phyloP scores from a whole-genome alignment of 2,329 filamentous ascomycete genomes.

The Acrocalymma vagum region DNA sequence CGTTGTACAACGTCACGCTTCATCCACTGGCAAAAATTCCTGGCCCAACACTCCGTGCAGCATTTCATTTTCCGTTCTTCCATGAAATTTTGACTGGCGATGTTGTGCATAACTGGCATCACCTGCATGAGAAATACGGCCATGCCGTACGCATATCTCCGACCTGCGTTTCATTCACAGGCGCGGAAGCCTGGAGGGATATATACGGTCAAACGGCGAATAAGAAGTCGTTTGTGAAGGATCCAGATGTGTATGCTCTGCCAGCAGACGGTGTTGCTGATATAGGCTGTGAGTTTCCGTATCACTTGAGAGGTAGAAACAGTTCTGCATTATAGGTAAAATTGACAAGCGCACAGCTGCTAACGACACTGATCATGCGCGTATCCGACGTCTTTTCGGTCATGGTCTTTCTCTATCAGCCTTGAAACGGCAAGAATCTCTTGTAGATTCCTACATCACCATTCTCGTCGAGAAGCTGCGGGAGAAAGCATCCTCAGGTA shows the following conservation, averaged over 20 bases:
- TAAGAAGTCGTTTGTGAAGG: slow-evolving; percentile 16
- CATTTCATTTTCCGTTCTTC: slow-evolving; percentile 7
- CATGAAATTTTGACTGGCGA: slow-evolving; percentile 3
- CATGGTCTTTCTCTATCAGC: slow-evolving; percentile 25
- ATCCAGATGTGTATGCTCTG: slow-evolving; percentile 11
- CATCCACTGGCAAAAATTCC: slow-evolving; percentile 31
- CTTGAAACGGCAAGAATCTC: slow-evolving; percentile 22
- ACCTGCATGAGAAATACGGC: slow-evolving; percentile 18
- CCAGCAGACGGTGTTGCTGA: slow-evolving; percentile 13
- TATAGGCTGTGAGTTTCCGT: slow-evolving; percentile 6
- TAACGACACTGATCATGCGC: slow-evolving; percentile 18
- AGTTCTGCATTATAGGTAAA: no score
- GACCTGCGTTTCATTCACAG: slow-evolving; percentile 10
- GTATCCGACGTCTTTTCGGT: slow-evolving; percentile 22
- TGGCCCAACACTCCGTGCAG: slow-evolving; percentile 16
- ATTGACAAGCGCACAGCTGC: slow-evolving; percentile 10
- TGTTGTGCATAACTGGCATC: slow-evolving; percentile 5
- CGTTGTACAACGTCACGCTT: slow-evolving; percentile 19
- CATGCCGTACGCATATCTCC: slow-evolving; percentile 18
- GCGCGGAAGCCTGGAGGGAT: slow-evolving; percentile 23
- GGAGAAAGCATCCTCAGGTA: slow-evolving; percentile 6
- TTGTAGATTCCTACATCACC: slow-evolving; percentile 23
- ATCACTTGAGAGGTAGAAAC: background rate
- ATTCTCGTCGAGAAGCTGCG: slow-evolving; percentile 20
- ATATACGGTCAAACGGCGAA: slow-evolving; percentile 19